Percentiles rank a stretch among this genome's conserved stretches.
Evolutionary conservation across 2,329 filamentous ascomycete genomes (phyloP).

Genomic region (Nemania sp.): DNA sequence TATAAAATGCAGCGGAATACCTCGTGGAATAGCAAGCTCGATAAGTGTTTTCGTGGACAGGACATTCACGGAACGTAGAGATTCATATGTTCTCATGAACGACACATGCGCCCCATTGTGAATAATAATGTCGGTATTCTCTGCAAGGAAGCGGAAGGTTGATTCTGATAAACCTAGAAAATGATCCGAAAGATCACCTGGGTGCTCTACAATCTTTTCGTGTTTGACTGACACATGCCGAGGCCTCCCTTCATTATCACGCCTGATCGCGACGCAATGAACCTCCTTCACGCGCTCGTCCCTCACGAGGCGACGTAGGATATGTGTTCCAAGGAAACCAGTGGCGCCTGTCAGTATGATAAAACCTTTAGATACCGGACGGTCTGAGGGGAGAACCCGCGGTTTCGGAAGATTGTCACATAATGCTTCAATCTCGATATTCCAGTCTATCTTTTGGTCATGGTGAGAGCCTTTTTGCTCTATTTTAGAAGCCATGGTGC

Average conservation of each 20-base stretch:
- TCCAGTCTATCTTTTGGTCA: conserved; percentile 9
- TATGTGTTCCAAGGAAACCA: conserved; percentile 23
- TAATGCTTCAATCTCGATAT: conserved; percentile 6
- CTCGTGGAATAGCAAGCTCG: conserved; percentile 47
- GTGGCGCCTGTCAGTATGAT: conserved; percentile 31
- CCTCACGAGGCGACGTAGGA: conserved; percentile 16
- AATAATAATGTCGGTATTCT: conserved; percentile 60
- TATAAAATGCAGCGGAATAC: conserved; percentile 54
- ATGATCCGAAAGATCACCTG: conserved; percentile 4
- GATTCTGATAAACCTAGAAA: conserved; percentile 11
- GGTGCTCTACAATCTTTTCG: conserved; percentile 18
- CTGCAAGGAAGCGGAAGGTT: not conserved
- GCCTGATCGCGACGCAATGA: conserved; percentile 15
- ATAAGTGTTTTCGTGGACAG: conserved; percentile 52
- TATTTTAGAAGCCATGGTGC: not conserved
- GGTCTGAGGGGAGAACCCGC: not conserved
- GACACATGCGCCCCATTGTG: conserved; percentile 62
- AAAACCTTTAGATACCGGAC: too few relatives aligned
- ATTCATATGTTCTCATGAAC: conserved; percentile 54
- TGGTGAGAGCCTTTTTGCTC: not conserved
- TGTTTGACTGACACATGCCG: not conserved
- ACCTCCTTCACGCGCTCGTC: not conserved
- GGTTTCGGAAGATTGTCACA: conserved; percentile 4
- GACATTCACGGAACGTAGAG: conserved; percentile 53
- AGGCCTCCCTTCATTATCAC: not conserved